Percentiles rank a stretch among this genome's conserved stretches.
These are phyloP conservation scores for Zygosaccharomyces sapae DNA, from an alignment of 1,139 yeast species.

Conservation along the genomic window DNA sequence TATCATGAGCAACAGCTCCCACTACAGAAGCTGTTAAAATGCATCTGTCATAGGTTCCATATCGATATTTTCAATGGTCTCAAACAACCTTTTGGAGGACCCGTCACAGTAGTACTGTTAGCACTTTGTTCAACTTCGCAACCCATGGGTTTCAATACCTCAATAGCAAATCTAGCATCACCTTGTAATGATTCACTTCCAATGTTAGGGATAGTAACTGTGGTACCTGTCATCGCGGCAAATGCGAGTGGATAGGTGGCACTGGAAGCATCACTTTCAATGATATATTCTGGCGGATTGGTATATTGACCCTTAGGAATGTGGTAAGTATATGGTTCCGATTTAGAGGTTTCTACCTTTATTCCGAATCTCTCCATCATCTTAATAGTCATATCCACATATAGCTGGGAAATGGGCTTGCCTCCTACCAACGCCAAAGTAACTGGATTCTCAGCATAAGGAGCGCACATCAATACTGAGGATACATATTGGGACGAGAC, in stretches of 20 bases:
- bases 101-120: slow-evolving; percentile 85
- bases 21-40: slow-evolving; percentile 94
- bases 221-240: slow-evolving; percentile 96
- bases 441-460: slow-evolving; percentile 85
- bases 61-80: slow-evolving; percentile 71
- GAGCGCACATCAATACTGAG: slow-evolving; percentile 95
- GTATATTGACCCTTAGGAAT: slow-evolving; percentile 79
- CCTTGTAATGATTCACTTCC: slow-evolving; percentile 93
- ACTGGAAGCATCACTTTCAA: slow-evolving; percentile 98
- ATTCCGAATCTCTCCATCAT: slow-evolving; percentile 94
- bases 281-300: slow-evolving; percentile 79
- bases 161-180: slow-evolving; percentile 94
- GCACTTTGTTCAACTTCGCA: slow-evolving; percentile 80
- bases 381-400: slow-evolving; percentile 93
- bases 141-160: slow-evolving; percentile 93
- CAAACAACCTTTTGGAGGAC: slow-evolving; percentile 69
- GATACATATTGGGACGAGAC: slow-evolving; percentile 97
- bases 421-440: slow-evolving; percentile 90
- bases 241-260: slow-evolving; percentile 97
- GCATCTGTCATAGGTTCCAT: slow-evolving; percentile 99
- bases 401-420: slow-evolving; percentile 91
- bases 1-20: slow-evolving; percentile 72
- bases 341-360: slow-evolving; percentile 61
- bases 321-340: slow-evolving; percentile 78
- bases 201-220: slow-evolving; percentile 89